A percentile compares a stretch with the other conserved stretches of the same genome.
Conservation (phyloP, 164 flowering plant genomes). For the Saururus chinensis region DNA sequence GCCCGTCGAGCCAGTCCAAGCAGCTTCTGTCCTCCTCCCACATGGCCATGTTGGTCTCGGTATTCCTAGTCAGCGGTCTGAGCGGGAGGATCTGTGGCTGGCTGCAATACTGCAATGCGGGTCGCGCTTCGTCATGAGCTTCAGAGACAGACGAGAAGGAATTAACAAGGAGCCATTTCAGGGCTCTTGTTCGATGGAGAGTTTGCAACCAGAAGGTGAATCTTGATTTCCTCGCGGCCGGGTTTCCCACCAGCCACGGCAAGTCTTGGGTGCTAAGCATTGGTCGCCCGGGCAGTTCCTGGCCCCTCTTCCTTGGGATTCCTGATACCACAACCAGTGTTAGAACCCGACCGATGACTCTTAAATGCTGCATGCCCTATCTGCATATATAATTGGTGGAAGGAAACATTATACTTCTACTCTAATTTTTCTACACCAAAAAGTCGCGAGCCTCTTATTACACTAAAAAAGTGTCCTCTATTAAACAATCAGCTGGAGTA, state of each 20-base stretch:
- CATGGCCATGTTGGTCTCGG: slow-evolving; percentile 25
- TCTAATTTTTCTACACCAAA: too few species aligned
- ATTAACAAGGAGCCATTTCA: slow-evolving; percentile 45
- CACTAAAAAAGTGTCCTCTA: too few species aligned
- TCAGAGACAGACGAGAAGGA: slow-evolving; percentile 29
- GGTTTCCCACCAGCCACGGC: slow-evolving; percentile 72
- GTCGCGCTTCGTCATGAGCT: not conserved
- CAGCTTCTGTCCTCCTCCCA: slow-evolving; percentile 71
- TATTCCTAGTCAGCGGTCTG: slow-evolving; percentile 33
- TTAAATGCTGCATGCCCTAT: too few species aligned
- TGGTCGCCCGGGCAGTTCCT: slow-evolving; percentile 26
- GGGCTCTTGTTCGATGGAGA: slow-evolving; percentile 33
- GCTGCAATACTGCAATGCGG: not conserved
- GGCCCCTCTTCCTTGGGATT: slow-evolving; percentile 24
- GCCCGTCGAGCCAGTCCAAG: slow-evolving; percentile 52
- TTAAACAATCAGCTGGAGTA: too few species aligned
- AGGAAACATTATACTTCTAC: too few species aligned
- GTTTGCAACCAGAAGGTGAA: slow-evolving; percentile 57
- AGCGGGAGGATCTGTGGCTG: slow-evolving; percentile 20
- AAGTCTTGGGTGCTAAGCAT: slow-evolving; percentile 30
- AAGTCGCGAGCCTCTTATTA: too few species aligned
- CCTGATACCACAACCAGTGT: slow-evolving; percentile 36
- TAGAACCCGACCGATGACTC: too few species aligned
- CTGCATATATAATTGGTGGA: too few species aligned
- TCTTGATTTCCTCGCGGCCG: slow-evolving; percentile 30